Base-by-base conservation (phyloP, 1,139 yeast species). In the Debaryomycetaceae sp. region DNA sequence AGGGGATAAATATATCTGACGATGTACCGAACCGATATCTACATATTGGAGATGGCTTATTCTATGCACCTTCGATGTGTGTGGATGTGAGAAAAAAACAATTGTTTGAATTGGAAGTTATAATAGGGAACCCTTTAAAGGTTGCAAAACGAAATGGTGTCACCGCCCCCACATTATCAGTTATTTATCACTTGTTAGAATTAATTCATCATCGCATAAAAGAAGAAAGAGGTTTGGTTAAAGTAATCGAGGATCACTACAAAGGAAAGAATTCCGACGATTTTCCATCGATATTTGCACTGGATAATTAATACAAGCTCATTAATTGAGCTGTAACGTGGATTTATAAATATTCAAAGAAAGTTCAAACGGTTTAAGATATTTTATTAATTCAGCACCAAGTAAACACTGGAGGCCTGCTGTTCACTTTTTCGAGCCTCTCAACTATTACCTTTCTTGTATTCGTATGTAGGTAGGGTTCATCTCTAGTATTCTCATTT, bases 21-120 rank as follows among this genome's bases (percentile, higher is more conserved):
- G 68, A 63, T 5, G 62, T 68, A 38, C 72, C 75, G 45, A 75
- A 79, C 20, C 62, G 56, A 47, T 80, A 80, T 74, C 62, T 80
- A 43, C 77, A 76, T 54, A 70, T 80, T 37, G 86, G 85, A 47
- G 86, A 81, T 53, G 87, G 87, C 4, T 64, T 73, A 31, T 82
- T 80, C 66, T 85, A 83, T 58, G 66, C 76, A 36, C 93, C 93
- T 1, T 83, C 90, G 17, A 85, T 85, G 90, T 75, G 81, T 52
- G 81, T 86, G 11, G 95, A 86, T 60, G 70, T 76, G 30, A 75
- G 86, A 47, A 84, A 85, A 62, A 81, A 81, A 20, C 85, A 85
- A 55, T 81, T 83, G 46, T 75, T 85, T 57, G 95, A 87, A 62
- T 65, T 83, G 43, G 90, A 85, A 56, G 81, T 80, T 22, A 82